Evolutionary conservation across 495 filamentous ascomycete species (phyloP).

Genomic region (Podospora australis): DNA sequence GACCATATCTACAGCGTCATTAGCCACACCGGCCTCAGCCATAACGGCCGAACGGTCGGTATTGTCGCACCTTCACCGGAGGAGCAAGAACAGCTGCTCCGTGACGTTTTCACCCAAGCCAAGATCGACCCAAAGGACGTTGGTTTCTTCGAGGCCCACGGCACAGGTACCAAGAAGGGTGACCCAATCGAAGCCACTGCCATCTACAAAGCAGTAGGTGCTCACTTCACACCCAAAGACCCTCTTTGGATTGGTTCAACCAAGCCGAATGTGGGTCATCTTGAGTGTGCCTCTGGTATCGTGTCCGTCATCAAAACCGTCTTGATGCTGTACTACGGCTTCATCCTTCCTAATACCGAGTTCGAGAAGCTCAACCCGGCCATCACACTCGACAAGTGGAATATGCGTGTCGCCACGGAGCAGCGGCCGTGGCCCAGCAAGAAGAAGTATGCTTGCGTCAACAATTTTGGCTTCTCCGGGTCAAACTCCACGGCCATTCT

Average conservation of each 20-base stretch:
- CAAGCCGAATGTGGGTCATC: constrained; percentile 56
- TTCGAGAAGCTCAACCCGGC: constrained; percentile 40
- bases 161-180: constrained; percentile 55
- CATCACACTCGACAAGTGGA: constrained; percentile 43
- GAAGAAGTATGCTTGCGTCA: constrained; percentile 36
- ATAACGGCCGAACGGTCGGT: constrained; percentile 49
- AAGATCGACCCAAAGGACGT: constrained; percentile 35
- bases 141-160: constrained; percentile 47
- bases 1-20: constrained; percentile 55
- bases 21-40: constrained; percentile 45
- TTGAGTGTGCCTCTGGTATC: constrained; percentile 52
- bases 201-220: constrained; percentile 42
- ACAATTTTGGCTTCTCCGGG: constrained; percentile 46
- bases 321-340: constrained; percentile 53
- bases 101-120: constrained; percentile 36
- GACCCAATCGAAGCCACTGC: constrained; percentile 57
- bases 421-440: constrained; percentile 32
- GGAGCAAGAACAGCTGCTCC: constrained; percentile 45
- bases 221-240: constrained; percentile 26
- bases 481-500: constrained; percentile 39
- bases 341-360: constrained; percentile 44
- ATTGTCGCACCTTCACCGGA: constrained; percentile 47
- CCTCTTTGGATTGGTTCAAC: constrained; percentile 51
- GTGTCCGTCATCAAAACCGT: constrained; percentile 53
- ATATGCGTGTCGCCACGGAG: constrained; percentile 19